A percentile compares a stretch with the other conserved stretches of the same genome.
Evolutionary conservation across 495 filamentous ascomycete genomes (phyloP).

Genomic region (Filosporella fistucella): DNA sequence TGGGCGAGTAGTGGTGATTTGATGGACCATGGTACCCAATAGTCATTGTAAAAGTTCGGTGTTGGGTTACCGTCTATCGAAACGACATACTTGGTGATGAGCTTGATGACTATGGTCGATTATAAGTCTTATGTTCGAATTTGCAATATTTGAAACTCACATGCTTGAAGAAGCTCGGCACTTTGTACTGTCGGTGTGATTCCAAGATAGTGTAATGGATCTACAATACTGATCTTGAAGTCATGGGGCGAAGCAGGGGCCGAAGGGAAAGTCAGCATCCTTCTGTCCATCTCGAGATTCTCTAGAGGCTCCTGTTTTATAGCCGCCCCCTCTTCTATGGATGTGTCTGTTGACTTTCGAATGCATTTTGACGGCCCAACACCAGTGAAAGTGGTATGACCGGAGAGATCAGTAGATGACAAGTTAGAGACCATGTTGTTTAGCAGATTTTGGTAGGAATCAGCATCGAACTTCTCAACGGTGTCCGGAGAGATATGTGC

Average conservation of each 20-base stretch:
- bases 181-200: constrained; percentile 11
- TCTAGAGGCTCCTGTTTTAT: not conserved
- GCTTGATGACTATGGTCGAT: constrained; percentile 8
- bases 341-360: not conserved
- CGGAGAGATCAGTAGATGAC: not conserved
- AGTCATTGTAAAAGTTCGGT: constrained; percentile 19
- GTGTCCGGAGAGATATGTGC: not conserved
- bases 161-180: constrained; percentile 8
- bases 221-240: constrained; percentile 13
- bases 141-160: constrained; percentile 5
- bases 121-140: not conserved
- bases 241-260: constrained; percentile 1
- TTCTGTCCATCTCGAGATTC: not conserved
- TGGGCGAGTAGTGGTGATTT: constrained; percentile 10
- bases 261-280: no score
- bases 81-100: constrained; percentile 17
- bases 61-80: constrained; percentile 15
- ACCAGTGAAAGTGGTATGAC: not conserved
- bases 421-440: constrained; percentile 1
- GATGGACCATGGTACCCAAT: constrained; percentile 11
- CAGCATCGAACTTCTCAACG: not conserved
- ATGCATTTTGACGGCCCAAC: not conserved
- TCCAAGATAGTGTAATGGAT: constrained; percentile 16
- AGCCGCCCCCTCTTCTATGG: not conserved
- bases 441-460: constrained; percentile 5